These are phyloP conservation scores for Adansonia digitata DNA, from an alignment of 345 rosid species.

Conservation along the genomic window DNA sequence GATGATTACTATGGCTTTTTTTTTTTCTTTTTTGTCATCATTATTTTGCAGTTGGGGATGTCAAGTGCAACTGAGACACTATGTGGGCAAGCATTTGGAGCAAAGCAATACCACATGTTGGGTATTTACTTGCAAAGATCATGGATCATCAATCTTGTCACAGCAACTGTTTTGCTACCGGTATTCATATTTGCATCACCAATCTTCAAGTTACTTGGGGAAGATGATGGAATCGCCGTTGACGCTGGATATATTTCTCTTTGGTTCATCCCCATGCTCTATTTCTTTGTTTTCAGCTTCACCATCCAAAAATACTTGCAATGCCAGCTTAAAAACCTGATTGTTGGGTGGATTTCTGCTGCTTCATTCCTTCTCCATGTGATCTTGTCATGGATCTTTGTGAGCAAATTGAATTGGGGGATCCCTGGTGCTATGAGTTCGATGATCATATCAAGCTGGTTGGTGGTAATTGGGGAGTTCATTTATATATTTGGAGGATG, in stretches of 20 bases:
- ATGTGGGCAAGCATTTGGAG: constrained; percentile 20
- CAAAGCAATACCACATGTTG: constrained; percentile 16
- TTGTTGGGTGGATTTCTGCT: constrained; percentile 37
- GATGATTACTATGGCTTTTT: neutral
- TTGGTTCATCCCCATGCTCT: constrained; percentile 14
- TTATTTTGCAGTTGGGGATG: constrained; percentile 12
- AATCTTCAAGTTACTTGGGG: constrained; percentile 8
- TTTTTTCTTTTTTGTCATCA: no score
- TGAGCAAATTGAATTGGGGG: constrained; percentile 36
- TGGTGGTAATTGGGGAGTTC: constrained; percentile 35
- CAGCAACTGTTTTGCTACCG: neutral
- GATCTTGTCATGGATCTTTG: constrained; percentile 40
- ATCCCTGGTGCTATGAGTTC: constrained; percentile 47
- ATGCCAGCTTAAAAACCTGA: constrained; percentile 30
- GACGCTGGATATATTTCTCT: constrained; percentile 10
- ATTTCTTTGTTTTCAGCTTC: neutral
- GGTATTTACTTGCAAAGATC: constrained; percentile 19
- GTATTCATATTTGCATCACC: constrained; percentile 14
- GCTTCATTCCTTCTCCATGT: constrained; percentile 33
- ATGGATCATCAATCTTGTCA: constrained; percentile 4
- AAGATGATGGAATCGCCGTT: constrained; percentile 5
- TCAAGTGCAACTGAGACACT: constrained; percentile 20
- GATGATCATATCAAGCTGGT: constrained; percentile 39
- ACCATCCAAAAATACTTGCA: constrained; percentile 9
- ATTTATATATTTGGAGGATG: constrained; percentile 59